Evolutionary conservation across 148 eudicot genomes (phyloP).

Genomic region (Vaccinium corymbosum): DNA sequence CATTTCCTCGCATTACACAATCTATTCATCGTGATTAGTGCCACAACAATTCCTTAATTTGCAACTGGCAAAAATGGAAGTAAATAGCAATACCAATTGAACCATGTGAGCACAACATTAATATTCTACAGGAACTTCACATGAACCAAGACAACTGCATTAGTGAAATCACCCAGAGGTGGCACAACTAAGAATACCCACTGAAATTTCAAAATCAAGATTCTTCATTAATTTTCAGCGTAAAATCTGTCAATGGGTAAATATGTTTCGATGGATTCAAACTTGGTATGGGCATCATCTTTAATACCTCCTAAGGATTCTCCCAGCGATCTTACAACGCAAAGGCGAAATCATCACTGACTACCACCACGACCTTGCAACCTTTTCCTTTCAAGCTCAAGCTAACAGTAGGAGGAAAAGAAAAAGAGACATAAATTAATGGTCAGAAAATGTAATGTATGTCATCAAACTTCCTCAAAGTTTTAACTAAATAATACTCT

Average conservation of each 20-base stretch:
- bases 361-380: slow-evolving; percentile 50
- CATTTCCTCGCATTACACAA: background rate
- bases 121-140: background rate
- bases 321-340: background rate
- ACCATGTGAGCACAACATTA: background rate
- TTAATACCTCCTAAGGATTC: slow-evolving; percentile 11
- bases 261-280: background rate
- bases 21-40: too few species aligned
- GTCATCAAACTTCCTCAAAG: background rate
- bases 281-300: background rate
- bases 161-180: background rate
- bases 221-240: background rate
- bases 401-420: slow-evolving; percentile 32
- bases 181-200: background rate
- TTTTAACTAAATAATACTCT: background rate
- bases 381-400: slow-evolving; percentile 79
- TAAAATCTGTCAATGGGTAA: background rate
- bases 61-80: background rate
- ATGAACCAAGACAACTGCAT: slow-evolving; percentile 8
- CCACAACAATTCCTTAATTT: background rate
- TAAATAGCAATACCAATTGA: background rate
- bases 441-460: background rate
- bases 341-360: slow-evolving; percentile 26
- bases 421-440: background rate
- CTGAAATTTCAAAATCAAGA: background rate